Conservation (phyloP, 352 stramenopile genomes). For the Phytophthora quininea region DNA sequence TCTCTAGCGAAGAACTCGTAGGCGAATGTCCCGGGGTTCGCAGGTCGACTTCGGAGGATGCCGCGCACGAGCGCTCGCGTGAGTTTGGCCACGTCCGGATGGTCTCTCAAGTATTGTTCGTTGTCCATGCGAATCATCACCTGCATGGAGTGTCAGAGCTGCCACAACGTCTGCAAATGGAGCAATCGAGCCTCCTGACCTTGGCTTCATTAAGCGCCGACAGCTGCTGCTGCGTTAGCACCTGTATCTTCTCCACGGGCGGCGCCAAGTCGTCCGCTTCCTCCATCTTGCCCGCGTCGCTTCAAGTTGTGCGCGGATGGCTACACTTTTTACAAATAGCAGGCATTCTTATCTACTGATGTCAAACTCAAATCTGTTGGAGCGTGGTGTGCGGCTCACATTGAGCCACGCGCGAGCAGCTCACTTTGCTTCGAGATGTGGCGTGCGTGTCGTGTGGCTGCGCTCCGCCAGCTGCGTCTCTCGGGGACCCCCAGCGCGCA, state of each 20-base stretch:
- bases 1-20: slow-evolving; percentile 64
- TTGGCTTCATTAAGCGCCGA: slow-evolving; percentile 74
- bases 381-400: no score
- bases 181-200: slow-evolving; percentile 18
- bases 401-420: neutral
- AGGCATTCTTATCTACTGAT: neutral
- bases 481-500: slow-evolving; percentile 4
- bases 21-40: slow-evolving; percentile 56
- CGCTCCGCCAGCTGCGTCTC: slow-evolving; percentile 46
- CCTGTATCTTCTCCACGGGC: slow-evolving; percentile 53
- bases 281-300: slow-evolving; percentile 25
- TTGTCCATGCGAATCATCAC: slow-evolving; percentile 84
- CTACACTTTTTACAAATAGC: no score
- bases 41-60: slow-evolving; percentile 60
- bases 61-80: slow-evolving; percentile 62
- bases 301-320: slow-evolving; percentile 6
- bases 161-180: neutral
- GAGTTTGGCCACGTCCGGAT: slow-evolving; percentile 61
- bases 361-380: neutral
- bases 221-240: slow-evolving; percentile 68
- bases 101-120: slow-evolving; percentile 74
- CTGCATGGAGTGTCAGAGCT: slow-evolving; percentile 25
- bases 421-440: slow-evolving; percentile 43
- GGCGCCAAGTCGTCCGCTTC: neutral
- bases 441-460: slow-evolving; percentile 54